Evolutionary conservation across 768 basidiomycete species (phyloP), one percentile per base, ranked within the genome.

Genomic region (Kondoa malvinella): DNA sequence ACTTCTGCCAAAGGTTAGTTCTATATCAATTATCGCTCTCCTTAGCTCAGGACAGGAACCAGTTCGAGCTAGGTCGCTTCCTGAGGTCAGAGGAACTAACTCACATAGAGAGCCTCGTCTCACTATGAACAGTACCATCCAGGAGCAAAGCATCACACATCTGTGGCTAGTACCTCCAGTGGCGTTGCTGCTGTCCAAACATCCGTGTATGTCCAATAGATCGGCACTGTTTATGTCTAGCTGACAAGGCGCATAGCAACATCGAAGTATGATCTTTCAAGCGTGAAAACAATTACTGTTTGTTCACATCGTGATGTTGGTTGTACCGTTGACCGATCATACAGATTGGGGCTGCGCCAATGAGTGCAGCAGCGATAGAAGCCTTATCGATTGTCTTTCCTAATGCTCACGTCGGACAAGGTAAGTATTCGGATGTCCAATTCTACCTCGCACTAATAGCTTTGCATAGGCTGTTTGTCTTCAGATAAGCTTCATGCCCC

Each of bases 151-250:
- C 8, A 25, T 65, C 50, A 65, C 64, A 4, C 64, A 65, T 32
- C 34, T 57, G 4, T 65, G 34, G 34, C 34, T 65, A 15, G 64
- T 65, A 25, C 64, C 64, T 59, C 64, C 64, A 17, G 25, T 50
- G 30, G 34, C 56, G 8, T n/a, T 65, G 8, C 33, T 65, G 25
- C 16, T 65, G 15, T 2, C 64, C 34, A 65, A 65, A 30, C 64
- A 65, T 65, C 64, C 64, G 2, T n/a, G 34, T 65, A 31, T 8
- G 34, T 59, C 17, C 4, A 60, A 56, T 14, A 56, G 50, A 14
- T 25, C 25, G 25, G n/a, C 58, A 25, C 25, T 12, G 4, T 25
- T 29, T 31, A 8, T 29, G n/a, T 30, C 32, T 17, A 17, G 17
- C 29, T 32, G n/a, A 32, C n/a, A 27, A 17, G 21, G 61, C 21